phyloP scores from a whole-genome alignment of 495 filamentous ascomycete genomes.

The Penicillium canescens region DNA sequence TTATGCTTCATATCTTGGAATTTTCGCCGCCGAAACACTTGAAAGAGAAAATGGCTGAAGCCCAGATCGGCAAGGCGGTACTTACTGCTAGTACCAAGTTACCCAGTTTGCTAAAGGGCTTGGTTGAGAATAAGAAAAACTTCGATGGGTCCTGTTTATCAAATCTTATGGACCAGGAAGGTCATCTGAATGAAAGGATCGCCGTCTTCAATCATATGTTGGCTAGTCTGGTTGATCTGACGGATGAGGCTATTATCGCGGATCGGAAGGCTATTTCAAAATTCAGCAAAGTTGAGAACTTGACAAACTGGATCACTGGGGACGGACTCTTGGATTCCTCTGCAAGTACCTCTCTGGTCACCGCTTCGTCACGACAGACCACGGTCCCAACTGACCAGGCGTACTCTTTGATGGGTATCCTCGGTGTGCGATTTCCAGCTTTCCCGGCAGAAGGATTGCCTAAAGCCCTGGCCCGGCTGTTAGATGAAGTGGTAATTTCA shows the following conservation, averaged over 20 bases:
- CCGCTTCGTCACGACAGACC: conserved; percentile 10
- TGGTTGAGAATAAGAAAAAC: not conserved
- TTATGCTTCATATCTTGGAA: conserved; percentile 1
- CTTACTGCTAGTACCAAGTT: not conserved
- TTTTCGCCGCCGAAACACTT: not conserved
- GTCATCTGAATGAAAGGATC: not conserved
- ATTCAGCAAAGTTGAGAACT: conserved; percentile 5
- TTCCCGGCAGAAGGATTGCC: conserved; percentile 18
- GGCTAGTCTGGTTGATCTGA: not conserved
- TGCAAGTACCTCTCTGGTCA: conserved; percentile 10
- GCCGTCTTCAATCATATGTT: conserved; percentile 1
- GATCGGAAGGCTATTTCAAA: conserved; percentile 7
- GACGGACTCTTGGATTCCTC: conserved; percentile 7
- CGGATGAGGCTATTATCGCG: not conserved
- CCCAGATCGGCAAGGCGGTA: conserved; percentile 8
- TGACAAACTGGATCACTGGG: conserved; percentile 24
- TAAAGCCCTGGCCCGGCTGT: conserved; percentile 15
- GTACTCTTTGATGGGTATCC: conserved; percentile 22
- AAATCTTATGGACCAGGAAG: conserved; percentile 13
- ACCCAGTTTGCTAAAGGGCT: not conserved
- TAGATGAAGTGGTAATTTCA: conserved; percentile 18
- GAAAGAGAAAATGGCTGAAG: conserved; percentile 1
- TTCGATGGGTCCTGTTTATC: not conserved
- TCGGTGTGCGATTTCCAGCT: conserved; percentile 16
- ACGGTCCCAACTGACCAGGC: conserved; percentile 16